A percentile compares a stretch with the other conserved stretches of the same genome.
These are phyloP conservation scores for Saccharomycopsis fermentans DNA, from an alignment of 805 yeast species.

Conservation along the genomic window DNA sequence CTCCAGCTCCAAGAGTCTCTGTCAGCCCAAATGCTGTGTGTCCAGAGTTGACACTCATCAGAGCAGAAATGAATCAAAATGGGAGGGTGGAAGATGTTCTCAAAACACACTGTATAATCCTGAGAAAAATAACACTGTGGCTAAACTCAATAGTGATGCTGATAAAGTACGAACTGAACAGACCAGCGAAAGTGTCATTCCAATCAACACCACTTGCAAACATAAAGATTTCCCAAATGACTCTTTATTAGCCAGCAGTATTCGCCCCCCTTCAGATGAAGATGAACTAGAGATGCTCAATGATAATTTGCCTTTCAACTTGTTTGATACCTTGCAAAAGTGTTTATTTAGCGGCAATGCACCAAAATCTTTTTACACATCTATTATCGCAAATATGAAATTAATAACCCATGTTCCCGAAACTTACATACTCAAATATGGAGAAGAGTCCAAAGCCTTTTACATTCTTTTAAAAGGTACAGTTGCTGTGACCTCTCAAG, in stretches of 20 bases:
- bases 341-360: conserved; percentile 61
- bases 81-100: not conserved
- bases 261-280: not conserved
- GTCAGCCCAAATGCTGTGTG: not conserved
- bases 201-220: too few species aligned
- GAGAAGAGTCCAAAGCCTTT: conserved; percentile 68
- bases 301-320: conserved; percentile 1
- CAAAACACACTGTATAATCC: too few species aligned
- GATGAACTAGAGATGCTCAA: not conserved
- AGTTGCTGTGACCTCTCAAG: conserved; percentile 67
- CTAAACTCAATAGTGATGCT: not conserved
- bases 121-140: too few species aligned
- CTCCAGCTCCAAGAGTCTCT: not conserved
- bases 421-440: conserved; percentile 54
- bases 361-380: conserved; percentile 52
- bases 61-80: too few species aligned
- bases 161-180: not conserved
- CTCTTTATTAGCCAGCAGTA: not conserved
- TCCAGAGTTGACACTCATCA: not conserved
- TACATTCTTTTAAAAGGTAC: conserved; percentile 72
- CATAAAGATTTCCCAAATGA: not conserved
- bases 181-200: not conserved
- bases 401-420: conserved; percentile 58
- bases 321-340: conserved; percentile 35
- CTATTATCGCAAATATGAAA: conserved; percentile 46